Conservation (phyloP, 2,329 filamentous ascomycete species). For the Ceratocystis diversiconidia region DNA sequence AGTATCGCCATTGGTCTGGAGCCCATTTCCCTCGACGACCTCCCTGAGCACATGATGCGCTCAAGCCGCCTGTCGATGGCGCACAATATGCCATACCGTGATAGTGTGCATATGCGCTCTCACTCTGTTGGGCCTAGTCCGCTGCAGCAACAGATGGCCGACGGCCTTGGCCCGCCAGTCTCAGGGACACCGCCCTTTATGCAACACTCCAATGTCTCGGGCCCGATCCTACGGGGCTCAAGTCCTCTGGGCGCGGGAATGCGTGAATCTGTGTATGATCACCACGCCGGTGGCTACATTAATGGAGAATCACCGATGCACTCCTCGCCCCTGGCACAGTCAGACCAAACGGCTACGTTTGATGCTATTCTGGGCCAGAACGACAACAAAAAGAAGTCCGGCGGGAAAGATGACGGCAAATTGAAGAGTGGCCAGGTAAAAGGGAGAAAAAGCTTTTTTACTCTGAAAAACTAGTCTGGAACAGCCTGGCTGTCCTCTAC, state of each 20-base stretch:
- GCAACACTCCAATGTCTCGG: constrained; percentile 11
- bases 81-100: constrained; percentile 4
- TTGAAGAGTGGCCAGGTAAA: constrained; percentile 24
- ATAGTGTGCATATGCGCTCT: constrained; percentile 14
- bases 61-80: constrained; percentile 13
- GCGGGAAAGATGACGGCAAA: constrained; percentile 19
- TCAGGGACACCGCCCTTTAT: constrained; percentile 9
- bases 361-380: constrained; percentile 33
- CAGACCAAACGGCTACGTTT: constrained; percentile 29
- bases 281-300: constrained; percentile 20
- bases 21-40: constrained; percentile 24
- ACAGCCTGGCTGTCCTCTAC: too few relatives aligned
- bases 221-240: constrained; percentile 16
- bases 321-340: constrained; percentile 21
- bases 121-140: constrained; percentile 14
- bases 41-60: constrained; percentile 11
- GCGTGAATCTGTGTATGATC: constrained; percentile 21
- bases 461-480: too few relatives aligned
- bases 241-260: constrained; percentile 24
- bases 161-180: constrained; percentile 18
- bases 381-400: constrained; percentile 12
- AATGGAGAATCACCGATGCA: constrained; percentile 17
- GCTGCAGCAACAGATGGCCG: constrained; percentile 11
- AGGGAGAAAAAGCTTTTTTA: constrained; percentile 29
- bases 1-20: constrained; percentile 33